A percentile compares a stretch with the other conserved stretches of the same genome.
Evolutionary conservation across 169 alveolate species (phyloP).

Genomic region (Cryptosporidium muris): DNA sequence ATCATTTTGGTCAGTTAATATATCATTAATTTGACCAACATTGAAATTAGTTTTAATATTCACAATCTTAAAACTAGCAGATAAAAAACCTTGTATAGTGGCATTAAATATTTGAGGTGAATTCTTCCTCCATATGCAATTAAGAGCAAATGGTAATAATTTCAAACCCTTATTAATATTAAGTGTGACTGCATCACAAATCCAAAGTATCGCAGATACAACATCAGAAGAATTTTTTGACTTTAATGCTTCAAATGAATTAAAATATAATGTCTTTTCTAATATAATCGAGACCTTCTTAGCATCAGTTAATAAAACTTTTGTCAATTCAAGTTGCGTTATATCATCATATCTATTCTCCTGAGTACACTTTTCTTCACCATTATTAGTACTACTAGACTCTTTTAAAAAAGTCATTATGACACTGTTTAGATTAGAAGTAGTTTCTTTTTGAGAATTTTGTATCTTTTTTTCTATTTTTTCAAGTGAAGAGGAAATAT

Average conservation of each 20-base stretch:
- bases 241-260: conserved; percentile 25
- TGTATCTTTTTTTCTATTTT: conserved; percentile 1
- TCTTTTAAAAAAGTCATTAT: conserved; percentile 4
- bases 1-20: conserved; percentile 5
- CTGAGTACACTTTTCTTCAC: neutral
- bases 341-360: neutral
- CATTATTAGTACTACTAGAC: conserved; percentile 7
- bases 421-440: conserved; percentile 12
- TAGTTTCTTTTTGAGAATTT: conserved; percentile 1
- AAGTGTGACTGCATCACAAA: conserved; percentile 38
- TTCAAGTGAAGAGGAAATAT: conserved; percentile 8
- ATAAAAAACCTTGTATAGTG: conserved; percentile 48
- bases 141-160: conserved; percentile 13
- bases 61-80: conserved; percentile 4
- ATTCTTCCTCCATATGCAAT: conserved; percentile 50
- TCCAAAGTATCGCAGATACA: conserved; percentile 39
- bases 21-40: conserved; percentile 7
- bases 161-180: conserved; percentile 25
- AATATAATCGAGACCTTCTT: conserved; percentile 45
- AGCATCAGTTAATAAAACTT: conserved; percentile 39
- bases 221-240: conserved; percentile 60
- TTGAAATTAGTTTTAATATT: conserved; percentile 8
- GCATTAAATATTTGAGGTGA: conserved; percentile 26
- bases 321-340: conserved; percentile 43
- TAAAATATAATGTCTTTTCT: conserved; percentile 14